Evolutionary conservation across 2,329 filamentous ascomycete genomes (phyloP).

Genomic region (Colletotrichum endophyticum): DNA sequence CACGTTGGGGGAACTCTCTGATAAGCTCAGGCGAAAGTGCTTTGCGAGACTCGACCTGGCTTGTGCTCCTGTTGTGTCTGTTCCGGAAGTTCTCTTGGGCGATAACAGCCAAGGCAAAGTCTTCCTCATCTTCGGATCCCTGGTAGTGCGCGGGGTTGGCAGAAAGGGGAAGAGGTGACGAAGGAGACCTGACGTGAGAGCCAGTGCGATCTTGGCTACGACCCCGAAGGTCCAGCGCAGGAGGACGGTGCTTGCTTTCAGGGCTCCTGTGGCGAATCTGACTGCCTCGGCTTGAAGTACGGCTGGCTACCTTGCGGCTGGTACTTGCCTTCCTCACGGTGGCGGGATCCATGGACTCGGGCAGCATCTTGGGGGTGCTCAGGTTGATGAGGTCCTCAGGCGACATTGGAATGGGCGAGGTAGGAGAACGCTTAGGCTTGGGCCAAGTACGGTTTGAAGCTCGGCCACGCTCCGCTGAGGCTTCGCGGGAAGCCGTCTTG

Average conservation of each 20-base stretch:
- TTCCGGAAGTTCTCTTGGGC: constrained; percentile 62
- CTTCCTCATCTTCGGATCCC: constrained; percentile 70
- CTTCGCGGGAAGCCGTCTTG: constrained; percentile 58
- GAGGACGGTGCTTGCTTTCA: constrained; percentile 45
- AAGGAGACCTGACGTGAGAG: constrained; percentile 72
- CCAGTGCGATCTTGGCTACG: constrained; percentile 66
- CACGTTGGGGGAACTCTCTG: constrained; percentile 32
- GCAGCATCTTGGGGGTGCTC: constrained; percentile 47
- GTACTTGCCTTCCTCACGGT: constrained; percentile 49
- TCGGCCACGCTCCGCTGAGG: constrained; percentile 74
- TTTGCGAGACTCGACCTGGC: constrained; percentile 39
- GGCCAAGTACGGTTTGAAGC: constrained; percentile 68
- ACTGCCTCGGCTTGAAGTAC: constrained; percentile 53
- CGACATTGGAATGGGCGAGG: constrained; percentile 93
- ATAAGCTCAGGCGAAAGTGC: constrained; percentile 38
- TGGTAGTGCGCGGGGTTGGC: constrained; percentile 58
- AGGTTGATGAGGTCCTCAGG: constrained; percentile 79
- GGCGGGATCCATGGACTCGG: constrained; percentile 39
- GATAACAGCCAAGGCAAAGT: constrained; percentile 56
- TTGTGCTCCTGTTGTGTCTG: constrained; percentile 58
- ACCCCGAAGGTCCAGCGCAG: constrained; percentile 59
- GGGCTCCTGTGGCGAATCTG: constrained; percentile 47
- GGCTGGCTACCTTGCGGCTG: constrained; percentile 43
- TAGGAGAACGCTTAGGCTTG: constrained; percentile 84
- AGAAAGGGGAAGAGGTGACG: constrained; percentile 80